Evolutionary conservation across 2,329 filamentous ascomycete genomes (phyloP).

Genomic region (Cladosporium cucumerinum): DNA sequence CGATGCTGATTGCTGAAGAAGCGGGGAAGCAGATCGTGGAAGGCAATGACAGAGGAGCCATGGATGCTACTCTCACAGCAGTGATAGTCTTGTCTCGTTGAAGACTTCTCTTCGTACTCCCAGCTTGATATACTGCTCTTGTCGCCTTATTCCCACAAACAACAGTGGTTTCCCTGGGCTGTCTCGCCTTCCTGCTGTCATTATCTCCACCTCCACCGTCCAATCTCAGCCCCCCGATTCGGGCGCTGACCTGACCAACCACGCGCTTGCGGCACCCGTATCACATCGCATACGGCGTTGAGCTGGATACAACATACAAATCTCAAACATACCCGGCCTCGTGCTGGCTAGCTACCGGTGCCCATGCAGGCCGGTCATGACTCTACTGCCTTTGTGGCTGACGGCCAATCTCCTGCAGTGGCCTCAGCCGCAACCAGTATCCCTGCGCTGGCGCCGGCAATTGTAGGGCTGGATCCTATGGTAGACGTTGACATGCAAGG

Average conservation of each 20-base stretch:
- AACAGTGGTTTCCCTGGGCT: not conserved
- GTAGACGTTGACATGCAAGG: not conserved
- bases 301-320: constrained; percentile 13
- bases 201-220: not conserved
- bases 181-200: not conserved
- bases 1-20: not conserved
- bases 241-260: not conserved
- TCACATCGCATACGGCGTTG: constrained; percentile 11
- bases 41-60: not conserved
- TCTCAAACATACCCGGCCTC: not conserved
- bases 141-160: not conserved
- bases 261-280: not conserved
- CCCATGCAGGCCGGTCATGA: constrained; percentile 8
- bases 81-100: not conserved
- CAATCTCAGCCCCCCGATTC: not conserved
- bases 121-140: not conserved
- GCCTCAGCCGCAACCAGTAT: not conserved
- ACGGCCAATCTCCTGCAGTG: constrained; percentile 1
- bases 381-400: not conserved
- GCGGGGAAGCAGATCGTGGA: not conserved
- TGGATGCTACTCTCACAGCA: not conserved
- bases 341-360: not conserved
- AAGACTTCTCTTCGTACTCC: not conserved
- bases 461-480: constrained; percentile 3
- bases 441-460: constrained; percentile 9